Conservation (phyloP, 179 eudicot species). For the Patellifolia procumbens region DNA sequence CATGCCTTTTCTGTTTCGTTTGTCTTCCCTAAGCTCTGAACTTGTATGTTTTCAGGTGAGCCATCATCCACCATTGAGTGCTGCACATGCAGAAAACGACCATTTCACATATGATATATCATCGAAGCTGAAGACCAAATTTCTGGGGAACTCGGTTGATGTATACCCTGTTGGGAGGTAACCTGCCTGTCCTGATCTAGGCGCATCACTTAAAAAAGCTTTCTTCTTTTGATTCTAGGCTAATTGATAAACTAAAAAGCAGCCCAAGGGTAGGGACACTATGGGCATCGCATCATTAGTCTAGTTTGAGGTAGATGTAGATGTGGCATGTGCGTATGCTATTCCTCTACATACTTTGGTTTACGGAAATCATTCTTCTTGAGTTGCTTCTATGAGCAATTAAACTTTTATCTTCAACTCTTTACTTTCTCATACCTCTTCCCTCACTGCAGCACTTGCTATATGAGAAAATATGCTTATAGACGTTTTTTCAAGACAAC, state of each 20-base stretch:
- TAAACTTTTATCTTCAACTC: too few relatives aligned
- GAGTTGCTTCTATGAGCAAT: not conserved
- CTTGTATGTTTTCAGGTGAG: constrained; percentile 50
- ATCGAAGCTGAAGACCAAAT: constrained; percentile 90
- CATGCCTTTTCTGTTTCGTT: not conserved
- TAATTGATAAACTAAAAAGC: not conserved
- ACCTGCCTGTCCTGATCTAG: not conserved
- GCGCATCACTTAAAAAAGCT: not conserved
- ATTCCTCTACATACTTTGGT: too few relatives aligned
- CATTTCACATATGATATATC: constrained; percentile 89
- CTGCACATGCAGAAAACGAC: constrained; percentile 89
- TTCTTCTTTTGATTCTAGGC: not conserved
- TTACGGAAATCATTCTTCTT: too few relatives aligned
- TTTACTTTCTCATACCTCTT: not conserved
- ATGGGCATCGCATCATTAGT: too few relatives aligned
- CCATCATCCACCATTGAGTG: constrained; percentile 99
- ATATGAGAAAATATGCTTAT: not conserved
- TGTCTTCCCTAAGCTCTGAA: not conserved
- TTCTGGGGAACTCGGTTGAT: constrained; percentile 88
- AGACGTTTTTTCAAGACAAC: not conserved
- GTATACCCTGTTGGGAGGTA: constrained; percentile 97
- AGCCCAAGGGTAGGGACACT: too few relatives aligned
- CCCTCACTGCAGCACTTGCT: not conserved
- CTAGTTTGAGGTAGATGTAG: too few relatives aligned
- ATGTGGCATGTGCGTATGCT: too few relatives aligned